Percentiles rank a stretch among this genome's conserved stretches.
Conservation (phyloP, 176 grass and related monocot genomes). For the Bonia amplexicaulis region DNA sequence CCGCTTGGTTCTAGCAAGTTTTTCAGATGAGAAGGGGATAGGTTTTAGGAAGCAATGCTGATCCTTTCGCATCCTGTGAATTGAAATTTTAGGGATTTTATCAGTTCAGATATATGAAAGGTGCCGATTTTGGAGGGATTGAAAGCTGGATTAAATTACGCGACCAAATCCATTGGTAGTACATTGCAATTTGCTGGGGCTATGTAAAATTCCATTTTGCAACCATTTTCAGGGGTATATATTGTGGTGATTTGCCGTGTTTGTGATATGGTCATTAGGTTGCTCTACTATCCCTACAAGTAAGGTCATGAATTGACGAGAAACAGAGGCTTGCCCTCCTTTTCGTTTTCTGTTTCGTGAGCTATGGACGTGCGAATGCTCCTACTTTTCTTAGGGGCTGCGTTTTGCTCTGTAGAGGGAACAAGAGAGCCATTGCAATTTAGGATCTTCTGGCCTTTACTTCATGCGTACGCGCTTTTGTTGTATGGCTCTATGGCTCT, state of each 20-base stretch:
- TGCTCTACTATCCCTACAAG: slow-evolving; percentile 18
- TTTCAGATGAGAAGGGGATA: not conserved
- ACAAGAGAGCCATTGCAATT: slow-evolving; percentile 18
- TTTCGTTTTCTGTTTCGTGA: not conserved
- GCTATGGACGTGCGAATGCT: slow-evolving; percentile 1
- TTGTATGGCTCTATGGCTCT: not conserved
- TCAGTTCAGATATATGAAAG: not conserved
- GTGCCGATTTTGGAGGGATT: not conserved
- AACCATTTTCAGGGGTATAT: not conserved
- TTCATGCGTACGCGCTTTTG: not conserved
- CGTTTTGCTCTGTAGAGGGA: slow-evolving; percentile 5
- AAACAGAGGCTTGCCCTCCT: not conserved
- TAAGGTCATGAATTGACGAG: slow-evolving; percentile 2
- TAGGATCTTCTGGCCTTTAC: too few species aligned
- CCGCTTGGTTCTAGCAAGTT: not conserved
- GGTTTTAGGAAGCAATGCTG: not conserved
- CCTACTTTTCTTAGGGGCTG: not conserved
- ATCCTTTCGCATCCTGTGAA: not conserved
- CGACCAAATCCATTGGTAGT: not conserved
- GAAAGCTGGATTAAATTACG: not conserved
- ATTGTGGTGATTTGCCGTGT: not conserved
- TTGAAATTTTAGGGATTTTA: not conserved
- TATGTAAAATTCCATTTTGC: not conserved
- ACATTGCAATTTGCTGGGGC: not conserved
- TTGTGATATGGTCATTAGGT: not conserved